Conservation (phyloP, 106 monocot genomes). For the Allium fistulosum region DNA sequence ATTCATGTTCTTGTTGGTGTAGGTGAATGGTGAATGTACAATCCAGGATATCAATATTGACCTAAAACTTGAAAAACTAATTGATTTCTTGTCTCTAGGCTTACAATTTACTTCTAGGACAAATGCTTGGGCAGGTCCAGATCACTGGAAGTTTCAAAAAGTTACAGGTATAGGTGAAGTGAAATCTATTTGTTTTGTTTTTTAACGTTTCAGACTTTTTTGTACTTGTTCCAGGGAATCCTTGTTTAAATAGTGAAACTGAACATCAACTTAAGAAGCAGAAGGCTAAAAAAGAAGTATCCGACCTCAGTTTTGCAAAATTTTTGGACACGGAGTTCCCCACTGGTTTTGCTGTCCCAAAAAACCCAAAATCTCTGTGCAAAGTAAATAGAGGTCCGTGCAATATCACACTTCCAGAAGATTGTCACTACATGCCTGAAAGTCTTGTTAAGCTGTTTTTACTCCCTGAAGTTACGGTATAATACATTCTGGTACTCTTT, state of each 20-base stretch:
- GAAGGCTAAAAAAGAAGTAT: constrained; percentile 31
- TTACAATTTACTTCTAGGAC: constrained; percentile 67
- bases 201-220: background rate
- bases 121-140: constrained; percentile 99
- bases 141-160: constrained; percentile 92
- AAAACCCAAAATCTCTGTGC: constrained; percentile 54
- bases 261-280: constrained; percentile 40
- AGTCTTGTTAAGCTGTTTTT: constrained; percentile 80
- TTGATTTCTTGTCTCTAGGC: constrained; percentile 67
- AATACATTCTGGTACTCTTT: background rate
- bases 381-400: constrained; percentile 37
- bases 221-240: constrained; percentile 42
- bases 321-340: constrained; percentile 36
- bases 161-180: constrained; percentile 46
- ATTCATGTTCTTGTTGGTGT: constrained; percentile 9
- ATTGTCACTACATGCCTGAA: constrained; percentile 85
- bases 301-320: constrained; percentile 64
- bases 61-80: constrained; percentile 43
- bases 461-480: constrained; percentile 69
- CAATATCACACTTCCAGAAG: constrained; percentile 83
- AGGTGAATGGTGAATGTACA: constrained; percentile 41
- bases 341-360: constrained; percentile 53
- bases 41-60: constrained; percentile 27
- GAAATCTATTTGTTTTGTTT: background rate
- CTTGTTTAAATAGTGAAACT: constrained; percentile 13